Conservation (phyloP, 1,139 yeast species). For the Fermentozyma sake region DNA sequence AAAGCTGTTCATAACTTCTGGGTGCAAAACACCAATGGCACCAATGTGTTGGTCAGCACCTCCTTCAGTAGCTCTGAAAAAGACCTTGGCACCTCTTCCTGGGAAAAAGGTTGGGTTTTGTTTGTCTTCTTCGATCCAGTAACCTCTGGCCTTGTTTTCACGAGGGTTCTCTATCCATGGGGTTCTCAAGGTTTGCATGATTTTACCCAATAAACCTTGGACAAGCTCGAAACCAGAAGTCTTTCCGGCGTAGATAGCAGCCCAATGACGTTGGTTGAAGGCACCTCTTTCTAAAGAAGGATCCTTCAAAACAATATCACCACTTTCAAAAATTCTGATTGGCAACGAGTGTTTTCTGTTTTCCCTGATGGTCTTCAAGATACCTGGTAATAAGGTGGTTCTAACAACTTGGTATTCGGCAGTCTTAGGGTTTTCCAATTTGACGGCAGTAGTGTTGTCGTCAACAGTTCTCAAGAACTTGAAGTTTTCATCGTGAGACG, state of each 20-base stretch:
- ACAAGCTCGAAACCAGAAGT: constrained; percentile 91
- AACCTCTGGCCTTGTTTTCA: constrained; percentile 61
- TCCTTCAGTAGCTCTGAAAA: constrained; percentile 62
- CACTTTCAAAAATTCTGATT: constrained; percentile 89
- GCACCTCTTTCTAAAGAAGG: constrained; percentile 81
- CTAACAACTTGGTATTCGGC: constrained; percentile 96
- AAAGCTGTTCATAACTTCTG: constrained; percentile 80
- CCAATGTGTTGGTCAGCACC: constrained; percentile 64
- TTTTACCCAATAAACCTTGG: constrained; percentile 90
- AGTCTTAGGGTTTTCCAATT: constrained; percentile 94
- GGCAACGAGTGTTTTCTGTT: constrained; percentile 95
- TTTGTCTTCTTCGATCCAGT: constrained; percentile 75
- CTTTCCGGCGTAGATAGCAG: constrained; percentile 91
- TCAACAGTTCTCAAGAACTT: constrained; percentile 73
- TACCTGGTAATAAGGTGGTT: constrained; percentile 90
- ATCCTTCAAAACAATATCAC: constrained; percentile 90
- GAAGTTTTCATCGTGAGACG: constrained; percentile 97
- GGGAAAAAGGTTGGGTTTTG: constrained; percentile 81
- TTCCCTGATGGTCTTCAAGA: constrained; percentile 91
- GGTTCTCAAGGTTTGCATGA: constrained; percentile 94
- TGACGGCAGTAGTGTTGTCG: constrained; percentile 75
- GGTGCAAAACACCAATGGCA: constrained; percentile 89
- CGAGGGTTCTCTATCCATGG: constrained; percentile 66
- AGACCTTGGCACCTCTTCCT: constrained; percentile 91
- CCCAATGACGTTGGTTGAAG: constrained; percentile 89